A percentile compares a stretch with the other conserved stretches of the same genome.
These are phyloP conservation scores for Naegleria lovaniensis DNA, from an alignment of 208 protist genomes.

Conservation along the genomic window DNA sequence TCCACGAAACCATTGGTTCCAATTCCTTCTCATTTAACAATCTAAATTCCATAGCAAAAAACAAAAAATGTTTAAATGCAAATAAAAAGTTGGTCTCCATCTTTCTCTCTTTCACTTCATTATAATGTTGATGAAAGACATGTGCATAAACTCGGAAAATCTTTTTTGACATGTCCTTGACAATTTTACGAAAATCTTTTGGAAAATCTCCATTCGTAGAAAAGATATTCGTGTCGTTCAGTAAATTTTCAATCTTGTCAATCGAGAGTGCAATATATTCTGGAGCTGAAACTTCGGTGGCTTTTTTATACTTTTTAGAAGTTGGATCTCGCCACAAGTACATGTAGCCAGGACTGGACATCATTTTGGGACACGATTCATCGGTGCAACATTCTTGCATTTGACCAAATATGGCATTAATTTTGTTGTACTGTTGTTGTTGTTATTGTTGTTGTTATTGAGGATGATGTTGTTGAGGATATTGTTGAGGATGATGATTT, in stretches of 20 bases:
- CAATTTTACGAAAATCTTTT: constrained; percentile 52
- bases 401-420: not conserved
- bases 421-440: not conserved
- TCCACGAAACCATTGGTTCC: not conserved
- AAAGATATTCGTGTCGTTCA: constrained; percentile 94
- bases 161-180: constrained; percentile 92
- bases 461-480: no score
- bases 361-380: constrained; percentile 91
- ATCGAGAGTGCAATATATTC: constrained; percentile 96
- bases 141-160: constrained; percentile 98
- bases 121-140: constrained; percentile 96
- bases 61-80: constrained; percentile 11
- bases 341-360: constrained; percentile 74
- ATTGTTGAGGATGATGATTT: no score
- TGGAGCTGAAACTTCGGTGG: constrained; percentile 79
- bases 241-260: constrained; percentile 91
- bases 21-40: constrained; percentile 1
- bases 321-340: constrained; percentile 88
- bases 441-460: no score
- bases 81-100: not conserved
- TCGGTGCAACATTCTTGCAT: constrained; percentile 89
- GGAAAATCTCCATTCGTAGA: constrained; percentile 55
- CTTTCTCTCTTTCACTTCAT: constrained; percentile 63
- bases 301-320: constrained; percentile 84
- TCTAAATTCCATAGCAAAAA: constrained; percentile 6